These are phyloP conservation scores for Iris macrosiphon DNA, from an alignment of 106 monocot species.

Conservation along the genomic window DNA sequence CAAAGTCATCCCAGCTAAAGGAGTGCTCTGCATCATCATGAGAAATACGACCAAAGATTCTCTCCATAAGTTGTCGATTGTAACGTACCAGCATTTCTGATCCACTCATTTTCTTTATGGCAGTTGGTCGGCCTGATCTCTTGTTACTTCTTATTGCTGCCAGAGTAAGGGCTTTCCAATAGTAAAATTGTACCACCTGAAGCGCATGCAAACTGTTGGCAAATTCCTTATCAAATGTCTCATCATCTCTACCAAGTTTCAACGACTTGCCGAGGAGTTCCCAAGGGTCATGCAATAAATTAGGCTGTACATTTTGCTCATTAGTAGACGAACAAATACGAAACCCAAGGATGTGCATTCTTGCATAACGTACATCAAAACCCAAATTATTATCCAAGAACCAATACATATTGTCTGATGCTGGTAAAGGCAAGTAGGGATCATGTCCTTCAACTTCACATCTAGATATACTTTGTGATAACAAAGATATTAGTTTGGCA, in stretches of 20 bases:
- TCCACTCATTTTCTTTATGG: too few species aligned
- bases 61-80: too few species aligned
- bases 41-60: too few species aligned
- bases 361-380: conserved; percentile 72
- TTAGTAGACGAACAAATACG: conserved; percentile 14
- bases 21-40: too few species aligned
- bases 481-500: conserved; percentile 57
- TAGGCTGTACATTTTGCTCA: too few species aligned
- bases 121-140: too few species aligned
- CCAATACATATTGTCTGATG: conserved; percentile 93
- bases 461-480: conserved; percentile 36
- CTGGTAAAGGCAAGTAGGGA: conserved; percentile 43
- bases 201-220: conserved; percentile 79
- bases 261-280: conserved; percentile 43
- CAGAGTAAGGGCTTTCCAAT: too few species aligned
- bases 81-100: too few species aligned
- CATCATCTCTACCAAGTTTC: conserved; percentile 36
- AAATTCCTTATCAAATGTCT: conserved; percentile 58
- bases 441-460: conserved; percentile 1
- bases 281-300: conserved; percentile 29
- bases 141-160: too few species aligned
- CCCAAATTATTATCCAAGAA: conserved; percentile 39
- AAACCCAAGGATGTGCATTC: conserved; percentile 51
- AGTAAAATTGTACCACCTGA: too few species aligned
- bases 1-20: too few species aligned